These are phyloP conservation scores for Mycena epipterygia DNA, from an alignment of 768 basidiomycete species.

Conservation along the genomic window DNA sequence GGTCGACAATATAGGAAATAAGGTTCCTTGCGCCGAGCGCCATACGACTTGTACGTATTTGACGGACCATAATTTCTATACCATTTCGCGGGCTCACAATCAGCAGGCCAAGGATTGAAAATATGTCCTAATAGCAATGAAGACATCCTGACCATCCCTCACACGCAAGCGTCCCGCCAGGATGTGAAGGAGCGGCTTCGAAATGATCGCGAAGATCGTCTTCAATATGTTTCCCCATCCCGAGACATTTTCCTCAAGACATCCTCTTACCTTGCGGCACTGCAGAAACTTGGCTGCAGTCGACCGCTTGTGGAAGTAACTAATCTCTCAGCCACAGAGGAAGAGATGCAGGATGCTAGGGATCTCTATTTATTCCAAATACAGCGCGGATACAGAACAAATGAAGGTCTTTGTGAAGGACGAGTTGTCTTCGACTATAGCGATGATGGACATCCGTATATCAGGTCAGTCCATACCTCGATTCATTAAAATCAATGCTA, in stretches of 20 bases:
- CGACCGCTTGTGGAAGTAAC: neutral
- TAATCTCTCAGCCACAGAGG: neutral
- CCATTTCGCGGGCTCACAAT: too few relatives aligned
- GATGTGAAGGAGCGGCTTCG: neutral
- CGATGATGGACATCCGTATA: neutral
- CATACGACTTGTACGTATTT: neutral
- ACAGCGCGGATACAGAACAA: neutral
- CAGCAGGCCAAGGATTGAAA: neutral
- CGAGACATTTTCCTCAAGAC: constrained; percentile 11
- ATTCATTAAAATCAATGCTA: neutral
- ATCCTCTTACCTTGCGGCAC: neutral
- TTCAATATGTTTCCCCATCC: neutral
- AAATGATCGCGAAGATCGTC: neutral
- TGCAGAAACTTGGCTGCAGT: neutral
- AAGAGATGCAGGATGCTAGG: neutral
- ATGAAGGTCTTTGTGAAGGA: constrained; percentile 7
- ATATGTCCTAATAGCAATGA: constrained; percentile 1
- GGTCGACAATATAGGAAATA: neutral
- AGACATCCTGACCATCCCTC: neutral
- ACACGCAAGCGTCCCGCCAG: neutral
- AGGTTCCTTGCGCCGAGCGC: neutral
- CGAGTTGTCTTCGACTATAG: constrained; percentile 3
- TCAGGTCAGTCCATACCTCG: neutral
- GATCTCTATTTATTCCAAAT: neutral
- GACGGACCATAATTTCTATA: neutral